phyloP scores from a whole-genome alignment of 2,329 filamentous ascomycete species.

The Hortaea werneckii region DNA sequence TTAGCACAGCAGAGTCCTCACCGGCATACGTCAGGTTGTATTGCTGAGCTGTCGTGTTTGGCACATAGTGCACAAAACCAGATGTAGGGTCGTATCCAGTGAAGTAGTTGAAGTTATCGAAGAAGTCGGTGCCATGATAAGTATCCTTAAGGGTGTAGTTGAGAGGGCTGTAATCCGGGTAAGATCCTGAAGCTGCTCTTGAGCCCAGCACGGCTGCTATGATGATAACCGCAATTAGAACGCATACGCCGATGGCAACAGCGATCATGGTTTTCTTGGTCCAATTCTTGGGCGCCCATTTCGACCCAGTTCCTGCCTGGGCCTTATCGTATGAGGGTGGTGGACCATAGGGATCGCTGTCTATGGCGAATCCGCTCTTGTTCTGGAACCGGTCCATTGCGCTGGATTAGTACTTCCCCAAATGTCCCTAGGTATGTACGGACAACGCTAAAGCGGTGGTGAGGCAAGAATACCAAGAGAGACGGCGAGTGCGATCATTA shows the following conservation, averaged over 20 bases:
- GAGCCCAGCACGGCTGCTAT: conserved; percentile 19
- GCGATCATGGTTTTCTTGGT: conserved; percentile 10
- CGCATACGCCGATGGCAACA: conserved; percentile 7
- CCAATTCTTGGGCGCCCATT: conserved; percentile 19
- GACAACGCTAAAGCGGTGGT: too few relatives aligned
- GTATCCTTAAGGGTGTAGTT: conserved; percentile 18
- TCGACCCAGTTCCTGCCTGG: conserved; percentile 7
- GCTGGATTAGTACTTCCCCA: too few relatives aligned
- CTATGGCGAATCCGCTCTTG: conserved; percentile 2
- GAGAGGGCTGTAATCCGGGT: conserved; percentile 20
- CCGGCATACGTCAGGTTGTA: conserved; percentile 24
- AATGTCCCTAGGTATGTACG: too few relatives aligned
- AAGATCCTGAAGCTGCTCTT: conserved; percentile 10
- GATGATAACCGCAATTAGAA: conserved; percentile 16
- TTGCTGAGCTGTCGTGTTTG: conserved; percentile 12
- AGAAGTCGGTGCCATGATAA: conserved; percentile 37
- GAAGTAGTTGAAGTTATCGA: conserved; percentile 41
- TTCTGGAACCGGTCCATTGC: background rate
- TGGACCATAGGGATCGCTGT: background rate
- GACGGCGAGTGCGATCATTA: too few relatives aligned
- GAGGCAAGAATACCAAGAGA: too few relatives aligned
- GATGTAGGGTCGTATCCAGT: conserved; percentile 38
- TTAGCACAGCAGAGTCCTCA: conserved; percentile 15
- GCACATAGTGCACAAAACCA: conserved; percentile 41
- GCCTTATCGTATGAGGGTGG: conserved; percentile 2